Base-by-base conservation (phyloP, 768 basidiomycete genomes). In the Leccinum sublutescens region DNA sequence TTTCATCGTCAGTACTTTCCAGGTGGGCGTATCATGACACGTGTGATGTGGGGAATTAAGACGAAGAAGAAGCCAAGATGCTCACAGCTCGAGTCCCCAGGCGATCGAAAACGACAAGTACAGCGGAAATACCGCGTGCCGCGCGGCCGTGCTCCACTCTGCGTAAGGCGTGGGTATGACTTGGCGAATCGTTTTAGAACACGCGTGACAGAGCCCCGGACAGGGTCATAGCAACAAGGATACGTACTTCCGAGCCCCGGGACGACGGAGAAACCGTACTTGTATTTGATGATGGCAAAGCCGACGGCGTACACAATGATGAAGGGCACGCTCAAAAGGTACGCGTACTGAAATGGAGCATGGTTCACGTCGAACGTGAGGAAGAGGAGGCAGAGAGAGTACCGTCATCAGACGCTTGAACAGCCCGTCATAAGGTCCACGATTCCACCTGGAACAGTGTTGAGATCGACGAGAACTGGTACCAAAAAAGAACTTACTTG, bases 351-450 rank as follows among this genome's bases (percentile, higher is more conserved):
- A 47, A 47, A 47, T 5, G 11, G 6, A 15, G n/a, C 23, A 5
- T 3, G 40, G 10, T 11, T 48, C 57, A 27, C 57, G 57, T 52
- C 38, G 54, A 25, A 29, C 15, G 19, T 5, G 25, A 12, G 8
- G 27, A 45, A 19, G 38, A 15, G 45, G 29, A 5, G 17, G 29
- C 23, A 43, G 12, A 12, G 21, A n/a, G 71, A 83, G 56, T 60
- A 91, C 90, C 38, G 89, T 93, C 91, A 93, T 93, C 68, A 93
- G 67, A 27, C 92, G 84, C 72, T 91, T 93, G 76, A 93, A 93
- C 3, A 87, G 81, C n/a, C 88, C 89, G 15, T 85, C 80, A 59
- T 83, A 72, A 3, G 81, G 79, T 1, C 85, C 87, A 29, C 80
- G 82, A 65, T 86, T 83, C 88, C 88, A 91, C 69, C 89, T 90